Percentiles rank a stretch among this genome's conserved stretches.
These are phyloP conservation scores for Emmonsia crescens DNA, from an alignment of 2,329 filamentous ascomycete genomes.

Conservation along the genomic window DNA sequence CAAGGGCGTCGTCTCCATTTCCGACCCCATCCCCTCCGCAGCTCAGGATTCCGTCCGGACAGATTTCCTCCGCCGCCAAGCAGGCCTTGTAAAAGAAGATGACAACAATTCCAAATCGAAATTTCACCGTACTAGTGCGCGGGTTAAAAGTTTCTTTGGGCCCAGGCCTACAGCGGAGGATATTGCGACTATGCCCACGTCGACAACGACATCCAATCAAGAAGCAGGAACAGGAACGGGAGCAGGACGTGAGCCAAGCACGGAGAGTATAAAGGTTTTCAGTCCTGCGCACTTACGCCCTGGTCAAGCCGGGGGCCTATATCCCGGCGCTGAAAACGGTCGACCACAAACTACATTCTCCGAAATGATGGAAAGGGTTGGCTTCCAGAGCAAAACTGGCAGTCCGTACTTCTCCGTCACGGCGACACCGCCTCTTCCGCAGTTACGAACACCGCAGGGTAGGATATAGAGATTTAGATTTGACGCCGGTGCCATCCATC, in stretches of 20 bases:
- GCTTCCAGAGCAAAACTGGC: conserved; percentile 21
- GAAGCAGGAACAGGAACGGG: conserved; percentile 8
- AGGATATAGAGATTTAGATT: neutral
- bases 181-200: conserved; percentile 16
- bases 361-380: conserved; percentile 29
- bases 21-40: conserved; percentile 31
- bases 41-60: conserved; percentile 34
- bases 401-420: conserved; percentile 22
- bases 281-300: conserved; percentile 26
- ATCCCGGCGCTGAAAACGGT: conserved; percentile 18
- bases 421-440: conserved; percentile 12
- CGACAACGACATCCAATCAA: conserved; percentile 19
- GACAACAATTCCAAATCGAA: conserved; percentile 22
- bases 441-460: neutral
- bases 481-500: neutral
- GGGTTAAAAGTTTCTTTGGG: conserved; percentile 29
- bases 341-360: conserved; percentile 28
- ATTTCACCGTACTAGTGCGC: conserved; percentile 25
- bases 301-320: conserved; percentile 19
- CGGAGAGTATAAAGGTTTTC: conserved; percentile 38
- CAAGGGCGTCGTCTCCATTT: conserved; percentile 28
- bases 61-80: conserved; percentile 30
- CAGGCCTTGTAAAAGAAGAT: conserved; percentile 16
- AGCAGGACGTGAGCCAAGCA: conserved; percentile 19
- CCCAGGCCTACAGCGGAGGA: conserved; percentile 9